Conservation (phyloP, 768 basidiomycete genomes). For the Phylloporus rhodoxanthus region DNA sequence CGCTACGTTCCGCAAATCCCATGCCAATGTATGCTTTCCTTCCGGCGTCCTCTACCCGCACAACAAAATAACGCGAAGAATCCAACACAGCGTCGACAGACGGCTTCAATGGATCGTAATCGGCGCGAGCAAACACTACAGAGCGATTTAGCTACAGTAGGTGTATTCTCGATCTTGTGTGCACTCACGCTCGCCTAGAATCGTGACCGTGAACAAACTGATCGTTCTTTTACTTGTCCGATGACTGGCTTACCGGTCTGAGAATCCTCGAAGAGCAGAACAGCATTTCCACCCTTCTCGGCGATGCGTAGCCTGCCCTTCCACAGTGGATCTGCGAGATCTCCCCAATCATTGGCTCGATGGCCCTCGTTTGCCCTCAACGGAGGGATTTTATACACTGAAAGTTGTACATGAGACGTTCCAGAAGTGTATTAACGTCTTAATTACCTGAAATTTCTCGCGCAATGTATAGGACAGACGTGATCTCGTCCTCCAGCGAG, state of each 20-base stretch:
- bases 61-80: constrained; percentile 91
- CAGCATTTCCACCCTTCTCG: constrained; percentile 64
- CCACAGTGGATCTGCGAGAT: constrained; percentile 79
- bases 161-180: constrained; percentile 9
- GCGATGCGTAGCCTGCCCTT: constrained; percentile 85
- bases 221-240: background rate
- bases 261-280: constrained; percentile 74
- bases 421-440: constrained; percentile 6
- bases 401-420: constrained; percentile 16
- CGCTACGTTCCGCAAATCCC: constrained; percentile 84
- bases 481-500: constrained; percentile 67
- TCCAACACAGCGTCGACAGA: constrained; percentile 94
- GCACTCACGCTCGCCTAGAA: constrained; percentile 61
- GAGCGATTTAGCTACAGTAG: background rate
- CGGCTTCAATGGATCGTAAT: constrained; percentile 72
- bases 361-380: constrained; percentile 83
- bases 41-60: constrained; percentile 83
- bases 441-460: constrained; percentile 80
- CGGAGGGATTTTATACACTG: constrained; percentile 90
- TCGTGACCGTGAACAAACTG: constrained; percentile 1
- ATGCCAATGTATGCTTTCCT: constrained; percentile 90
- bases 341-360: constrained; percentile 90
- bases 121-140: constrained; percentile 80
- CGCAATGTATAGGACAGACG: constrained; percentile 85
- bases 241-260: constrained; percentile 55